Conservation (phyloP, 345 rosid genomes). For the Hibiscus trionum region DNA sequence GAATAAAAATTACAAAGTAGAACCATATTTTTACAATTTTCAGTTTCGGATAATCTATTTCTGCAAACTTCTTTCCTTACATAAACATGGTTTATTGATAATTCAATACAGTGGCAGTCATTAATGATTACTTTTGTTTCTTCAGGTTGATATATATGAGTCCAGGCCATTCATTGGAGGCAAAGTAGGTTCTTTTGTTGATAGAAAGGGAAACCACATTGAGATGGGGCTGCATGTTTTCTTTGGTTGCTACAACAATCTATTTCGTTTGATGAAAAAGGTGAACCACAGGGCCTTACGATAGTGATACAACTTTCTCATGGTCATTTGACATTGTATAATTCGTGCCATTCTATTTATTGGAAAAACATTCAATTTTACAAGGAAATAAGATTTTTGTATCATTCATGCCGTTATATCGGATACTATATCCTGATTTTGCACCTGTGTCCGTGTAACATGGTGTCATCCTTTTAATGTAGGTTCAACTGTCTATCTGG, state of each 20-base stretch:
- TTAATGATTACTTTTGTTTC: constrained; percentile 8
- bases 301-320: not conserved
- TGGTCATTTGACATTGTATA: not conserved
- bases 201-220: constrained; percentile 79
- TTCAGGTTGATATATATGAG: constrained; percentile 93
- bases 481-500: not conserved
- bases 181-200: constrained; percentile 99
- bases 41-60: not conserved
- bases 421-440: not conserved
- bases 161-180: constrained; percentile 91
- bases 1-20: not conserved
- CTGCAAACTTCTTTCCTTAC: not conserved
- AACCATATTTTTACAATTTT: not conserved
- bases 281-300: constrained; percentile 26
- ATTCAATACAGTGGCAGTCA: not conserved
- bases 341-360: not conserved
- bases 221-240: constrained; percentile 99
- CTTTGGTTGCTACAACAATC: constrained; percentile 96
- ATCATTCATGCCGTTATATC: too few relatives aligned
- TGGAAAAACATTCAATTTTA: not conserved
- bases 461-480: not conserved
- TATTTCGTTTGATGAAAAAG: constrained; percentile 95
- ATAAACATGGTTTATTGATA: not conserved
- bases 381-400: not conserved
- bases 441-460: not conserved